These are phyloP conservation scores for Exserohilum turcica DNA, from an alignment of 2,329 filamentous ascomycete genomes.

Conservation along the genomic window DNA sequence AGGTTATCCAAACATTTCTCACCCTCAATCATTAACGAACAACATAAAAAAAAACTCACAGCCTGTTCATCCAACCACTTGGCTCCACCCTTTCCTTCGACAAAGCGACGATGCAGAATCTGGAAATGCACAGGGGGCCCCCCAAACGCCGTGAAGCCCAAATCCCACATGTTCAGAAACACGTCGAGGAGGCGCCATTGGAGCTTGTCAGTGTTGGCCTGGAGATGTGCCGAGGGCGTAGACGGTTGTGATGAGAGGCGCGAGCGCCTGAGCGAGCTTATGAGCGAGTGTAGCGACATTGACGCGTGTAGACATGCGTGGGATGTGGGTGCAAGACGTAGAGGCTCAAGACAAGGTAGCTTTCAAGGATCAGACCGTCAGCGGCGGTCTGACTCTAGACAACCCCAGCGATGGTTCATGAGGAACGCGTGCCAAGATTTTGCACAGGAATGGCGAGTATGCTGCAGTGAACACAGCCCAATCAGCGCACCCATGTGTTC, in stretches of 20 bases:
- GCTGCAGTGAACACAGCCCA: background rate
- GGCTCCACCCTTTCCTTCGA: slow-evolving; percentile 56
- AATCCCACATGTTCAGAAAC: slow-evolving; percentile 56
- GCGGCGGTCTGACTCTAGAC: background rate
- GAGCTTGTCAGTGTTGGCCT: slow-evolving; percentile 28
- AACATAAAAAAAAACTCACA: slow-evolving; percentile 46
- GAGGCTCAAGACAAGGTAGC: background rate
- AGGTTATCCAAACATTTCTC: too few species aligned
- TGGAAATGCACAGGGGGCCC: slow-evolving; percentile 73
- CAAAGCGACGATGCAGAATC: slow-evolving; percentile 68
- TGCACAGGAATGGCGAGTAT: background rate
- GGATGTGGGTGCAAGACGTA: background rate
- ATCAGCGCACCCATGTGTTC: slow-evolving; percentile 10
- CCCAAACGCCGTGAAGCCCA: slow-evolving; percentile 70
- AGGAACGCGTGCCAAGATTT: background rate
- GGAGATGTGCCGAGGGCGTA: slow-evolving; percentile 1
- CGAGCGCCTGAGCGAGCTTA: slow-evolving; percentile 28
- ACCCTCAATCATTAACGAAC: too few species aligned
- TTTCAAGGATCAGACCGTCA: background rate
- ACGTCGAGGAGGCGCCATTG: slow-evolving; percentile 35
- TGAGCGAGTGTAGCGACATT: slow-evolving; percentile 28
- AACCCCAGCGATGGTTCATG: background rate
- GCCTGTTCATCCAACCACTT: slow-evolving; percentile 73
- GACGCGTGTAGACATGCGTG: background rate
- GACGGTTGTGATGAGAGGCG: slow-evolving; percentile 10